Percentiles rank a stretch among this genome's conserved stretches.
These are phyloP conservation scores for Botrytis elliptica DNA, from an alignment of 2,329 filamentous ascomycete species.

Conservation along the genomic window DNA sequence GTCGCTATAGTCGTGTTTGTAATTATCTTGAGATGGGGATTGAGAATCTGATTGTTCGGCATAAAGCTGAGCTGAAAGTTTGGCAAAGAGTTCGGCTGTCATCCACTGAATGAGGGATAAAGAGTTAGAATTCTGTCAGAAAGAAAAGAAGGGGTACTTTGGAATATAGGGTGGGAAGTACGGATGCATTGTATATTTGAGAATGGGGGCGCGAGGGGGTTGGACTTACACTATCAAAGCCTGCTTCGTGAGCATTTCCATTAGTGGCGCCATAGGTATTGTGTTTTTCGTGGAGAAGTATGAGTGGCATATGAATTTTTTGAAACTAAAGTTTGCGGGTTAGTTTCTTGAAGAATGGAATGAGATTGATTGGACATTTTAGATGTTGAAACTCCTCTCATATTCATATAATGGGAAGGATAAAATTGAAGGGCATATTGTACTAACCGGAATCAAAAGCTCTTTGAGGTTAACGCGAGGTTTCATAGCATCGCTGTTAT, in stretches of 20 bases:
- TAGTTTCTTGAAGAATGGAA: background rate
- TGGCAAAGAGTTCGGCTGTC: conserved; percentile 45
- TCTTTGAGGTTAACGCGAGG: conserved; percentile 49
- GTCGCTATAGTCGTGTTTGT: conserved; percentile 17
- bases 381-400: background rate
- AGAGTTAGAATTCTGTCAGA: conserved; percentile 30
- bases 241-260: conserved; percentile 52
- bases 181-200: too few relatives aligned
- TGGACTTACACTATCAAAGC: conserved; percentile 52
- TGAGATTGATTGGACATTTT: background rate
- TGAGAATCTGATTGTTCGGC: conserved; percentile 18
- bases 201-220: rapidly evolving
- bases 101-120: conserved; percentile 36
- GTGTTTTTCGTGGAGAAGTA: conserved; percentile 43
- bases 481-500: conserved; percentile 40
- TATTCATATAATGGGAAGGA: background rate
- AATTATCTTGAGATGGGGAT: background rate
- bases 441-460: conserved; percentile 42
- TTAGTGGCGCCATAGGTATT: conserved; percentile 30
- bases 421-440: background rate
- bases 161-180: background rate
- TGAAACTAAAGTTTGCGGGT: conserved; percentile 34
- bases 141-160: background rate
- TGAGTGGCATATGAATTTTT: conserved; percentile 43
- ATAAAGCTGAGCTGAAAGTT: conserved; percentile 35